phyloP scores from a whole-genome alignment of 169 alveolate species.

The Eimeria necatrix region DNA sequence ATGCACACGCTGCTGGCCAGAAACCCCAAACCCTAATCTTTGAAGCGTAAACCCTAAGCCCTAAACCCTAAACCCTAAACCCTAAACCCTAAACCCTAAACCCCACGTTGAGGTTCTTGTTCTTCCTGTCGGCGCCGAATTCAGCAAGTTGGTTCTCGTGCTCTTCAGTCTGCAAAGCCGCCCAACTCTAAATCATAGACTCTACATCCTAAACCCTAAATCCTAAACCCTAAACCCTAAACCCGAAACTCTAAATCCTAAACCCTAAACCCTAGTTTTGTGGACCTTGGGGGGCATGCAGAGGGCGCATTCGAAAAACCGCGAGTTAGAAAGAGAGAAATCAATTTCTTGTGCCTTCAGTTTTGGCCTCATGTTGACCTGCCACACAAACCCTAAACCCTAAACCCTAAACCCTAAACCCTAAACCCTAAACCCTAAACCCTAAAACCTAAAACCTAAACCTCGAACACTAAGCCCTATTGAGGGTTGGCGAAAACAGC shows the following conservation, averaged over 20 bases:
- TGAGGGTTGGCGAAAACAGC: too few relatives aligned
- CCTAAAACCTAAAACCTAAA: too few relatives aligned
- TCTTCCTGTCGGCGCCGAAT: background rate
- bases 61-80: slow-evolving; percentile 11
- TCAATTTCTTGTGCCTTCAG: background rate
- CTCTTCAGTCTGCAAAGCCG: slow-evolving; percentile 12
- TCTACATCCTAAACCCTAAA: background rate
- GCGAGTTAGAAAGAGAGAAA: slow-evolving; percentile 40
- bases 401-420: slow-evolving; percentile 30
- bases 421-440: background rate
- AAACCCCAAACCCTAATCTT: slow-evolving; percentile 8
- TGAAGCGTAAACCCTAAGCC: background rate
- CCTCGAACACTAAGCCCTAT: too few relatives aligned
- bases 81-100: slow-evolving; percentile 10
- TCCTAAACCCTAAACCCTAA: background rate
- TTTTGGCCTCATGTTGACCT: slow-evolving; percentile 69
- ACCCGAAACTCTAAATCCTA: background rate
- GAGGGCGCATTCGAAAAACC: slow-evolving; percentile 24
- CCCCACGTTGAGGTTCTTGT: background rate
- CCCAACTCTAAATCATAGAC: background rate
- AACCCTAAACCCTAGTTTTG: slow-evolving; percentile 24
- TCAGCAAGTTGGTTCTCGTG: background rate
- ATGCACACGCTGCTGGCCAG: background rate
- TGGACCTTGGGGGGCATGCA: slow-evolving; percentile 36
- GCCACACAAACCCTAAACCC: slow-evolving; percentile 55